Conservation (phyloP, 371 early-diverging fungal genomes). For the Apophysomyces variabilis region DNA sequence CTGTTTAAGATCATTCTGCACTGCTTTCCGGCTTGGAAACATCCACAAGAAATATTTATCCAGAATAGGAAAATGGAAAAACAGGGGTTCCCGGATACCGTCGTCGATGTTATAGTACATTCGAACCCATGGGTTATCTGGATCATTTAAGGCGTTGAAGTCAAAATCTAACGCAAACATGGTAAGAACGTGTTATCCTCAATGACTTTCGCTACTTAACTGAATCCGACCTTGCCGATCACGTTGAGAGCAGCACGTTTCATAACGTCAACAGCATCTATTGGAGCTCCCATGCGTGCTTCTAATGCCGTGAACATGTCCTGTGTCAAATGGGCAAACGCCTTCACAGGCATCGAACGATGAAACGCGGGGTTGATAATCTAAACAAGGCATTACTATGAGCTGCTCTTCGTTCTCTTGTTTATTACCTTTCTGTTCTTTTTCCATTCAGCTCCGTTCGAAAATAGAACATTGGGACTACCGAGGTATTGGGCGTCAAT, state of each 20-base stretch:
- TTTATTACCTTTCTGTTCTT: constrained; percentile 18
- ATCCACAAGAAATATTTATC: constrained; percentile 19
- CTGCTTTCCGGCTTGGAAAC: constrained; percentile 28
- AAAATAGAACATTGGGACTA: constrained; percentile 15
- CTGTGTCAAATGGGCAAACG: constrained; percentile 15
- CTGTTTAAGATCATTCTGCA: constrained; percentile 22
- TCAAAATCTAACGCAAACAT: background rate
- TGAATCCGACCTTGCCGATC: constrained; percentile 43
- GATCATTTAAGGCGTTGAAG: constrained; percentile 8
- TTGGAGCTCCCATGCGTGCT: background rate
- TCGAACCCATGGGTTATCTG: constrained; percentile 12
- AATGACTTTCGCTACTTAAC: constrained; percentile 16
- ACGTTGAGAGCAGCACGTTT: constrained; percentile 40
- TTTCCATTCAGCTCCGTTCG: constrained; percentile 20
- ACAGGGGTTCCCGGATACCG: constrained; percentile 7
- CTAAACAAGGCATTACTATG: background rate
- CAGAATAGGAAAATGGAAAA: constrained; percentile 17
- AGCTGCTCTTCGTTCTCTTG: background rate
- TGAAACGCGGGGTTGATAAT: constrained; percentile 27
- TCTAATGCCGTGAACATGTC: constrained; percentile 27
- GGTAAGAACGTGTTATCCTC: too few relatives aligned
- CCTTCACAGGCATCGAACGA: constrained; percentile 27
- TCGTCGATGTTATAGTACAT: constrained; percentile 12
- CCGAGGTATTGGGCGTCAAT: constrained; percentile 22
- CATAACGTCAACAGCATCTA: constrained; percentile 26